Evolutionary conservation across 2,329 filamentous ascomycete species (phyloP), one percentile per base, ranked within the genome.

Genomic region (Fusarium agapanthi): DNA sequence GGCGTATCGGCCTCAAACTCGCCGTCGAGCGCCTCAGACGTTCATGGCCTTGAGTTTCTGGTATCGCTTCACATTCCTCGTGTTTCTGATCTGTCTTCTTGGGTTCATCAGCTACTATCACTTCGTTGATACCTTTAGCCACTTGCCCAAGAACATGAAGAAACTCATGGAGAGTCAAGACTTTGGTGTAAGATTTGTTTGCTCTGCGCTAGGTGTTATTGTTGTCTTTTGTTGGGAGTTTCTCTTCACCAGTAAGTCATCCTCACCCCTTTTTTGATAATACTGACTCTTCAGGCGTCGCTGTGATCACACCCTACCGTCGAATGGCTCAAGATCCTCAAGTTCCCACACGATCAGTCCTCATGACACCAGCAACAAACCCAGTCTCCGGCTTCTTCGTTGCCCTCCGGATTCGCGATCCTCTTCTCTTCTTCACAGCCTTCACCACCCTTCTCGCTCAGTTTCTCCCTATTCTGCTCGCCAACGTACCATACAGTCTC

Each of bases 401-500:
- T 5, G 67, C 70, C 1, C 45, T 76, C 0, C 35, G 60, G 4
- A 59, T 80, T 78, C 69, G 77, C 15, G 82, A 87, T 38, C 56
- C 78, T 22, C 84, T 85, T 45, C 80, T 86, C 7, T 78, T 82
- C 41, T 64, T 81, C 22, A 81, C 84, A 8, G 81, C 84, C 1
- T 76, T 82, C 22, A 82, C 84, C 15, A 79, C 84, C 3, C 79
- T 87, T 20, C 77, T 87, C 4, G 80, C 85, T 9, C 84, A 88
- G 55, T 82, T 86, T 45, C 80, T 88, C 9, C 86, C 86, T 1
- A 78, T 87, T 16, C 77, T 85, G 3, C 80, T 88, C 5, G 81
- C 84, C 75, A 87, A 86, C 70, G 80, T 87, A 6, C 83, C 86
- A 0, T 86, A 84, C 77, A 84, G 80, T 58, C 79, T 82, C 7